These are phyloP conservation scores for Aspergillus felis DNA, from an alignment of 2,329 filamentous ascomycete genomes.

Conservation along the genomic window DNA sequence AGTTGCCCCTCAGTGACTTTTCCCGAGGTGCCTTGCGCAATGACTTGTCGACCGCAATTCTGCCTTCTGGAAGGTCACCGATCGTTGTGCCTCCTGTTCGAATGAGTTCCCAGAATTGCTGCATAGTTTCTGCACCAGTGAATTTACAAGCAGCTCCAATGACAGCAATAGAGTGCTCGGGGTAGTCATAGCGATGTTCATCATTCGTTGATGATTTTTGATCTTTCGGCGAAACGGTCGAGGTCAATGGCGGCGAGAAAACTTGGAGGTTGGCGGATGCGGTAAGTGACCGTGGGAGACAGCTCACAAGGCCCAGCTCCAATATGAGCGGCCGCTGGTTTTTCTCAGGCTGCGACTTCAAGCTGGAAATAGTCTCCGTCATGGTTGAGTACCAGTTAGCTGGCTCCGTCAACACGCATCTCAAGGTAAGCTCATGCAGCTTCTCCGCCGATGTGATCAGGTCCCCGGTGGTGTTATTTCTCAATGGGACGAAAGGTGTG, in stretches of 20 bases:
- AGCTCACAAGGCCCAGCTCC: conserved; percentile 1
- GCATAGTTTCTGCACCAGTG: conserved; percentile 25
- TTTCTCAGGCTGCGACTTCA: background rate
- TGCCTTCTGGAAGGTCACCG: background rate
- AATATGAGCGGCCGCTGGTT: background rate
- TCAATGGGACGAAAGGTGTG: background rate
- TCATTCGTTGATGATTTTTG: background rate
- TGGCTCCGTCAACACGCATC: background rate
- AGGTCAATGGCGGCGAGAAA: background rate
- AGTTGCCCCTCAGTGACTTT: background rate
- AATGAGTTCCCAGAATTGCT: conserved; percentile 33
- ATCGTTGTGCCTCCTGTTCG: conserved; percentile 12
- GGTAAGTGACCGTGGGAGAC: background rate
- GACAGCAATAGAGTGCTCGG: conserved; percentile 25
- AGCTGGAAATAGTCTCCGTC: background rate
- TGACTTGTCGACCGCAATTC: background rate
- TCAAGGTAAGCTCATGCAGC: background rate
- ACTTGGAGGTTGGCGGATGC: background rate
- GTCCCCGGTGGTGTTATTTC: background rate
- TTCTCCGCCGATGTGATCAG: background rate
- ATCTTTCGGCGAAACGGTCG: background rate
- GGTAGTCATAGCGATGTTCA: background rate
- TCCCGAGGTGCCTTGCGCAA: background rate
- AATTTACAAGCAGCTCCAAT: conserved; percentile 31
- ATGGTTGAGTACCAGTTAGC: background rate